Evolutionary conservation across 495 filamentous ascomycete species (phyloP).

Genomic region (Entonaema liquescens): DNA sequence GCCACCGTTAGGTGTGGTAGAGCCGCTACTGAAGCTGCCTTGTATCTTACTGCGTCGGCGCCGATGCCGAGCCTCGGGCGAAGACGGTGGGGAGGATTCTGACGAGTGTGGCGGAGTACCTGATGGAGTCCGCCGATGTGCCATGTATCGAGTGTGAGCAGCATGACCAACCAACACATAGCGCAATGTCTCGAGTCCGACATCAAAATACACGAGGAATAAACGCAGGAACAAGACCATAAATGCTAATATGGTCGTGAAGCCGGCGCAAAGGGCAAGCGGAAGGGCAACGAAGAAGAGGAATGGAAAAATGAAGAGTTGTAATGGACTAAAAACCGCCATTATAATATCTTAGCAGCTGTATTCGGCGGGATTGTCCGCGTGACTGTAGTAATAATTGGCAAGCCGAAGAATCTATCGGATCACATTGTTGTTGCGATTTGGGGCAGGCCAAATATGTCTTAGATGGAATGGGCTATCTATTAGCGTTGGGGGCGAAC

Average conservation of each 20-base stretch:
- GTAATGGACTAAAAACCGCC: slow-evolving; percentile 56
- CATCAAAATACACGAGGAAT: slow-evolving; percentile 73
- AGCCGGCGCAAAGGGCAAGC: slow-evolving; percentile 70
- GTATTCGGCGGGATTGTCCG: slow-evolving; percentile 6
- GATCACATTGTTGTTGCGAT: slow-evolving; percentile 25
- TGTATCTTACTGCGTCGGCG: slow-evolving; percentile 43
- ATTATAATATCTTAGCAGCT: slow-evolving; percentile 40
- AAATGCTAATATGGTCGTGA: slow-evolving; percentile 74
- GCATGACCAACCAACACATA: slow-evolving; percentile 42
- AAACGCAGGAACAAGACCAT: slow-evolving; percentile 71
- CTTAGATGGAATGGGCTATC: slow-evolving; percentile 2
- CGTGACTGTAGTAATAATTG: slow-evolving; percentile 10
- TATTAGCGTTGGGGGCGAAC: not conserved
- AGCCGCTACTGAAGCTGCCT: slow-evolving; percentile 49
- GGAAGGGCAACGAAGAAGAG: slow-evolving; percentile 73
- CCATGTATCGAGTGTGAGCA: slow-evolving; percentile 32
- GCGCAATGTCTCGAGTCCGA: slow-evolving; percentile 58
- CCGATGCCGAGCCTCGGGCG: slow-evolving; percentile 45
- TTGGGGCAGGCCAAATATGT: slow-evolving; percentile 8
- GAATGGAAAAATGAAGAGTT: slow-evolving; percentile 67
- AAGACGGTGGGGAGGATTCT: slow-evolving; percentile 26
- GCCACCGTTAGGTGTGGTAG: slow-evolving; percentile 46
- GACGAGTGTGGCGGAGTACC: slow-evolving; percentile 1
- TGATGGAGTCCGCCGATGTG: slow-evolving; percentile 24
- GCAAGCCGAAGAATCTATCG: slow-evolving; percentile 4